Conservation (phyloP, 352 stramenopile species). For the Aphanomyces stellatus region DNA sequence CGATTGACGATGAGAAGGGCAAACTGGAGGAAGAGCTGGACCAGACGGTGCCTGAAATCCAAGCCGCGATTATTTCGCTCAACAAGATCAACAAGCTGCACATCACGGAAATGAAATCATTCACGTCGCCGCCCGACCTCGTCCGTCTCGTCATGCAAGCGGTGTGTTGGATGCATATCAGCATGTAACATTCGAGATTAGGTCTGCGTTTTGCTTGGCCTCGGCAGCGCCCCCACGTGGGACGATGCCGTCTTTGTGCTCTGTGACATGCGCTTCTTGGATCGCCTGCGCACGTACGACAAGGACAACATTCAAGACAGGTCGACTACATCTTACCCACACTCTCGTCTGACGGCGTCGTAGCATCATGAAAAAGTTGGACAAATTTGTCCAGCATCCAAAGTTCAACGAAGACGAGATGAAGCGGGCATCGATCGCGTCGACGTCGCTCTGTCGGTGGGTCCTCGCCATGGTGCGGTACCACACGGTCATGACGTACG, state of each 20-base stretch:
- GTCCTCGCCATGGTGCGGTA: slow-evolving; percentile 57
- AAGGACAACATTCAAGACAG: slow-evolving; percentile 31
- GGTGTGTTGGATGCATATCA: slow-evolving; percentile 3
- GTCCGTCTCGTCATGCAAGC: slow-evolving; percentile 71
- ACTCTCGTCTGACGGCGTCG: slow-evolving; percentile 22
- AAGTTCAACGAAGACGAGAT: slow-evolving; percentile 76
- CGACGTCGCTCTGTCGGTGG: slow-evolving; percentile 64
- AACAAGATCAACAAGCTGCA: slow-evolving; percentile 72
- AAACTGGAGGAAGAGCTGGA: slow-evolving; percentile 47
- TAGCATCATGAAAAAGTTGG: slow-evolving; percentile 41
- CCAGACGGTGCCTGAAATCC: slow-evolving; percentile 49
- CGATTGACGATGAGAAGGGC: slow-evolving; percentile 43
- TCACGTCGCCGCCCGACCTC: slow-evolving; percentile 56
- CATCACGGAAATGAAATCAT: slow-evolving; percentile 75
- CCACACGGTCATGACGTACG: slow-evolving; percentile 54
- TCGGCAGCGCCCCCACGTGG: slow-evolving; percentile 51
- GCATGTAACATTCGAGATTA: not conserved
- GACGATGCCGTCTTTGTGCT: slow-evolving; percentile 52
- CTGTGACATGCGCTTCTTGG: slow-evolving; percentile 58
- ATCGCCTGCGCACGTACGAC: slow-evolving; percentile 48
- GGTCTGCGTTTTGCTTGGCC: slow-evolving; percentile 52
- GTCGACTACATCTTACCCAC: not conserved
- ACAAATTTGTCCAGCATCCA: slow-evolving; percentile 51
- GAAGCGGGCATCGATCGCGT: slow-evolving; percentile 54
- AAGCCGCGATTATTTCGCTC: slow-evolving; percentile 45